A percentile compares a stretch with the other conserved stretches of the same genome.
phyloP scores from a whole-genome alignment of 2,329 filamentous ascomycete genomes.

The Annulohypoxylon truncatum region DNA sequence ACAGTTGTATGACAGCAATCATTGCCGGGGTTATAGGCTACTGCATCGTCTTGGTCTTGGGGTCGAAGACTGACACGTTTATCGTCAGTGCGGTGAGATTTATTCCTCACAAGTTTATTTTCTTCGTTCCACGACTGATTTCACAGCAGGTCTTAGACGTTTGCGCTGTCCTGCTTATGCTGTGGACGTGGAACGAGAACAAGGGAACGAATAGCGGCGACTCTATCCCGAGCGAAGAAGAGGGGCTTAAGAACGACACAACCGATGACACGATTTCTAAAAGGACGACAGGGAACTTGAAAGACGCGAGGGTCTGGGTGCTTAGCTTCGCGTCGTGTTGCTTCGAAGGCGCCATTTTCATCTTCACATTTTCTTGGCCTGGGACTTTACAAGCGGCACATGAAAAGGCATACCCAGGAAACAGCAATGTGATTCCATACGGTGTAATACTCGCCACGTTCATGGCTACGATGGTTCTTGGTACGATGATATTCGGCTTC shows the following conservation, averaged over 20 bases:
- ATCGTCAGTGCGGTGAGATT: constrained; percentile 54
- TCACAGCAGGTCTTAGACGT: constrained; percentile 43
- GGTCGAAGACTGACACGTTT: constrained; percentile 63
- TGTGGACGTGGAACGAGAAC: constrained; percentile 50
- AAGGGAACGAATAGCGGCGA: constrained; percentile 14
- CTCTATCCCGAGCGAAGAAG: not conserved
- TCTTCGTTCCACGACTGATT: not conserved
- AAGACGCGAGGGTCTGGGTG: constrained; percentile 47
- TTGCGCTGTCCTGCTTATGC: constrained; percentile 47
- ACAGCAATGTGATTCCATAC: constrained; percentile 51
- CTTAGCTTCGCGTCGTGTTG: constrained; percentile 51
- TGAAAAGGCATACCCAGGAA: constrained; percentile 19
- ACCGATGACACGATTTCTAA: not conserved
- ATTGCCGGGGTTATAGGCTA: constrained; percentile 62
- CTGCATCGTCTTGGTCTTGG: constrained; percentile 58
- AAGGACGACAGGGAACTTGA: constrained; percentile 5
- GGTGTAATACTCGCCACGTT: constrained; percentile 68
- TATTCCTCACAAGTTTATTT: not conserved
- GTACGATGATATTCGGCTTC: constrained; percentile 65
- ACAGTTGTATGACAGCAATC: constrained; percentile 66
- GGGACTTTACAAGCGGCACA: constrained; percentile 49
- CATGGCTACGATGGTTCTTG: constrained; percentile 69
- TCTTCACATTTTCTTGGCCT: constrained; percentile 52
- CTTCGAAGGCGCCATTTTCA: constrained; percentile 52
- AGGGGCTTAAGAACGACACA: not conserved